These are phyloP conservation scores for Tubosaeta sp. DNA, from an alignment of 768 basidiomycete genomes.

Conservation along the genomic window DNA sequence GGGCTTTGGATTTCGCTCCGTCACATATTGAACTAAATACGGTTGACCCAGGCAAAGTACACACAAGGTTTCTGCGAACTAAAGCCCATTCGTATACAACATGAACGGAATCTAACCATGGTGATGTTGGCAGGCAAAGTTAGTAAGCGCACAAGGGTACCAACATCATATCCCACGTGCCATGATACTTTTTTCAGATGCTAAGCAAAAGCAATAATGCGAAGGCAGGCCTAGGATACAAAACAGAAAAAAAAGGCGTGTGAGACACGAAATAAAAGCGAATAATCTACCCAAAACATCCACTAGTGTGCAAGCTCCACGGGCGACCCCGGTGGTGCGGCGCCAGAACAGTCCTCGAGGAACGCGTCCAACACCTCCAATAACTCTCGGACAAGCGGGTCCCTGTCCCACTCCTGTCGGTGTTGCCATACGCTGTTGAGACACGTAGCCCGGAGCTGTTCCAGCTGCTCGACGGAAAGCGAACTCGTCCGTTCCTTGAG, in stretches of 20 bases:
- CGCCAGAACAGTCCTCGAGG: constrained; percentile 52
- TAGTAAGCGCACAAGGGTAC: background rate
- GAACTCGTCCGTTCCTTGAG: constrained; percentile 51
- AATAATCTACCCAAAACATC: constrained; percentile 20
- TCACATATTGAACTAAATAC: too few relatives aligned
- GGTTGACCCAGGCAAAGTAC: too few relatives aligned
- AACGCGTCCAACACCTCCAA: constrained; percentile 56
- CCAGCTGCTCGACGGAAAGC: constrained; percentile 84
- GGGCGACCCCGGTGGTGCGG: background rate
- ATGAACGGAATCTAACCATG: too few relatives aligned
- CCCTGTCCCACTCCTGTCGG: constrained; percentile 80
- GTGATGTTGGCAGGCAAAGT: background rate
- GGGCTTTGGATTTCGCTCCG: too few relatives aligned
- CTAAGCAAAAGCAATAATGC: background rate
- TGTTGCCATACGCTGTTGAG: constrained; percentile 80
- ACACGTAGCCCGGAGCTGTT: constrained; percentile 85
- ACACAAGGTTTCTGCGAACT: too few relatives aligned
- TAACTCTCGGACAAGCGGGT: constrained; percentile 57
- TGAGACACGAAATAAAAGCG: constrained; percentile 7
- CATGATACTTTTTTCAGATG: background rate
- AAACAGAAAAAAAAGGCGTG: background rate
- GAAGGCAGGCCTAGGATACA: constrained; percentile 17
- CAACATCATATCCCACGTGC: background rate
- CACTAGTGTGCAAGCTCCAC: constrained; percentile 3
- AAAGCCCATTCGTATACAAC: too few relatives aligned